phyloP scores from a whole-genome alignment of 768 basidiomycete genomes.

The Auriscalpium vulgare region DNA sequence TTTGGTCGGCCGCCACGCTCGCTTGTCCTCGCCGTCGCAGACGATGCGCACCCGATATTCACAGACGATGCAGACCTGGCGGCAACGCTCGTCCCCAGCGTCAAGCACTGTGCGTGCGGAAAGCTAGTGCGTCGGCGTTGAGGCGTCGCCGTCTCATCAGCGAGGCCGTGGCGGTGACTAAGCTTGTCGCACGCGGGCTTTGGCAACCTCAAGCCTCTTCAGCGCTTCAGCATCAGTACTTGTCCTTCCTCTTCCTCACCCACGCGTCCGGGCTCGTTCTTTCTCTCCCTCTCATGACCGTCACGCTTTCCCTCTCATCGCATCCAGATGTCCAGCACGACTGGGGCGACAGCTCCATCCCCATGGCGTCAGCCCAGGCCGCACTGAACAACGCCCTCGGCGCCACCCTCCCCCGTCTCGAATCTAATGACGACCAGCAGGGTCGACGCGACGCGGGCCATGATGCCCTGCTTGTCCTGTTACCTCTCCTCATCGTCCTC shows the following conservation, averaged over 20 bases:
- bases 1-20: neutral
- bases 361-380: neutral
- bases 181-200: neutral
- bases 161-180: neutral
- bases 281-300: neutral
- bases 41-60: neutral
- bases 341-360: neutral
- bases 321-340: neutral
- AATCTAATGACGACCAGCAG: constrained; percentile 4
- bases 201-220: no score
- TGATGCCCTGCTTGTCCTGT: constrained; percentile 76
- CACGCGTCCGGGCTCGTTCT: neutral
- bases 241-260: neutral
- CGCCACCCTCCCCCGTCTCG: neutral
- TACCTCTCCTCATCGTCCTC: constrained; percentile 90
- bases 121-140: no score
- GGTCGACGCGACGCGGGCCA: constrained; percentile 23
- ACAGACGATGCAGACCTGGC: no score
- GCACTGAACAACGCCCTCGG: neutral
- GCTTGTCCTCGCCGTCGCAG: neutral
- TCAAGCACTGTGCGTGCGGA: no score
- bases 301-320: neutral
- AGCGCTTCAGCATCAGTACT: neutral
- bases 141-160: no score
- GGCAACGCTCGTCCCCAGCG: no score